Base-by-base conservation (phyloP, 148 eudicot genomes). In the Linanthus parryae region DNA sequence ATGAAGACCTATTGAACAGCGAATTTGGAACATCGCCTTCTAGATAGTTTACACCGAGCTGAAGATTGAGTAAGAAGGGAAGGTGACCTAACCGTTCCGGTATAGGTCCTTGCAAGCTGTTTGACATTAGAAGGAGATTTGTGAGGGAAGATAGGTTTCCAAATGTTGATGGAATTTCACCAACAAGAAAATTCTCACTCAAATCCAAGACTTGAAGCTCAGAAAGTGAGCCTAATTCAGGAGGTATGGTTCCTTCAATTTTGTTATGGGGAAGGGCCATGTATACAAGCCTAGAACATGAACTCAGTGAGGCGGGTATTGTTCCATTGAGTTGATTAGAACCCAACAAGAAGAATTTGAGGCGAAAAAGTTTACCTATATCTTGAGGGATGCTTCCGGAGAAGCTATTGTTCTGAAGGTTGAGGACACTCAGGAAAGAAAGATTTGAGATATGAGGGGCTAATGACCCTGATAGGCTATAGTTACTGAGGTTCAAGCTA, bases 361-460 rank as follows among this genome's bases (percentile, higher is more conserved):
- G 42, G 4, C 41, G 64, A 41, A 58, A 52, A 13, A 66, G 64
- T 4, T 15, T 34, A 15, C 70, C 70, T 9, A 52, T 37, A 29
- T 58, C 59, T 13, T 10, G 0, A 3, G 70, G 70, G 37, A 66
- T n/a, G 14, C 25, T 21, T 1, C 64, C 70, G 9, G 43, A 45
- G 13, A 58, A 28, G 30, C 28, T 37, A 36, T 66, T 66, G 47
- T 53, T 59, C 37, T 29, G 25, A 4, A 66, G 64, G 46, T 44
- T 46, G 12, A 66, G 59, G 20, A 37, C 11, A 15, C 35, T 39
- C 6, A 66, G 71, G 17, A 54, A 66, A 14, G 71, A 59, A 23
- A 59, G 71, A 39, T 66, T 66, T 38, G 49, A 37, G 24, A 66
- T 36, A 24, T 59, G 65, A 45, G 65, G 71, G 0, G 71, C 21